A percentile compares a stretch with the other conserved stretches of the same genome.
Evolutionary conservation across 2,329 filamentous ascomycete species (phyloP).

Genomic region (Cercospora zeina): DNA sequence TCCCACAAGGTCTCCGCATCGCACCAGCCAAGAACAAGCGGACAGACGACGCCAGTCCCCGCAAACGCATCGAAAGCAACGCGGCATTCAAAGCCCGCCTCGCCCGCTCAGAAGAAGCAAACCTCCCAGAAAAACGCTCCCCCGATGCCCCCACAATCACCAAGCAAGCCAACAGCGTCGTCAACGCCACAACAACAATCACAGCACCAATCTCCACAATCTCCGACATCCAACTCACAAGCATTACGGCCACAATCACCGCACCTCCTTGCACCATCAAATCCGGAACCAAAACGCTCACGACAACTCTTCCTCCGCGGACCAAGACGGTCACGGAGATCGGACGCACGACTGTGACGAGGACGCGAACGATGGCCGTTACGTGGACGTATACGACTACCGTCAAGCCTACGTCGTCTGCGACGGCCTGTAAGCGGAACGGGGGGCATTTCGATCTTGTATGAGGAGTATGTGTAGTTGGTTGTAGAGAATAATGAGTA

Average conservation of each 20-base stretch:
- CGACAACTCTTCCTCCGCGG: slow-evolving; percentile 7
- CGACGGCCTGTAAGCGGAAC: slow-evolving; percentile 17
- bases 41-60: not conserved
- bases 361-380: slow-evolving; percentile 18
- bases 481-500: not conserved
- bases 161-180: slow-evolving; percentile 35
- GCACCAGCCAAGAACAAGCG: slow-evolving; percentile 17
- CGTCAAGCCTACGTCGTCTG: slow-evolving; percentile 15
- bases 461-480: not conserved
- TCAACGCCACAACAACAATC: slow-evolving; percentile 29
- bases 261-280: slow-evolving; percentile 21
- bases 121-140: slow-evolving; percentile 33
- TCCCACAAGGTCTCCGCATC: slow-evolving; percentile 27
- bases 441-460: slow-evolving; percentile 24
- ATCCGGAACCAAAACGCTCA: slow-evolving; percentile 10
- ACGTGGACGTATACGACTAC: slow-evolving; percentile 26
- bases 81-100: slow-evolving; percentile 5
- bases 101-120: not conserved
- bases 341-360: slow-evolving; percentile 15
- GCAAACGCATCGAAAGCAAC: slow-evolving; percentile 13
- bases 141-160: slow-evolving; percentile 42
- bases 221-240: slow-evolving; percentile 10
- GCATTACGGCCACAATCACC: slow-evolving; percentile 19
- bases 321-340: slow-evolving; percentile 19
- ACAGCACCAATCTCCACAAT: slow-evolving; percentile 15